Evolutionary conservation across 1,139 yeast species (phyloP), one percentile per base, ranked within the genome.

Genomic region (Blastobotrys raffinosifermentans): DNA sequence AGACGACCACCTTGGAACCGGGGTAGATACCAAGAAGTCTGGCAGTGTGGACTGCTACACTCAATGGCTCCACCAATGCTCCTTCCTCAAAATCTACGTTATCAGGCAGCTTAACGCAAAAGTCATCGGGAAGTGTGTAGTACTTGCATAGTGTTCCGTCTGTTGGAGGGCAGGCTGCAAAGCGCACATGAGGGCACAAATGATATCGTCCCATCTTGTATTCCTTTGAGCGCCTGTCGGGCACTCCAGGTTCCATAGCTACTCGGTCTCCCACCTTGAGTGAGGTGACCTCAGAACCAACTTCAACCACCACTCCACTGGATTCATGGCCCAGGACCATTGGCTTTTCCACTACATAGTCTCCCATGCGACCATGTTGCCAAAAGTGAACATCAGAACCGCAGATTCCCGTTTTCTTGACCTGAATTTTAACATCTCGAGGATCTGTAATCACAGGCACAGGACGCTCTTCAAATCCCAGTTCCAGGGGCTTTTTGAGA

Each of bases 331-430:
- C 89, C 43, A 80, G 64, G 14, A 56, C 54, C 53, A 56, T 47
- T 17, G 60, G 60, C 21, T 46, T 47, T 29, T 49, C 44, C 38
- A 58, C 59, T 8, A 44, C 31, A 39, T 57, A 61, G 37, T 52
- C 72, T 13, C 95, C 95, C 54, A 85, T 82, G 44, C 71, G 70
- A 3, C 95, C 95, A 49, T 80, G 82, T 34, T 77, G 74, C 54
- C 78, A 84, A 67, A 80, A 86, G 55, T 85, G 94, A 45, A 84
- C 81, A 58, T 85, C 94, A 2, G 87, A 79, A 3, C 95, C 95
- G 60, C 96, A 86, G 45, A 86, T 79, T 35, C 96, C 96, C 0
- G 95, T 86, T 49, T 72, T 67, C 56, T 77, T 78, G 49, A 86
- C 81, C 38, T 78, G 79, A 19, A 86, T 75, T 50, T 81, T 73